Base-by-base conservation (phyloP, 2,329 filamentous ascomycete species). In the Sporothrix euskadiensis region DNA sequence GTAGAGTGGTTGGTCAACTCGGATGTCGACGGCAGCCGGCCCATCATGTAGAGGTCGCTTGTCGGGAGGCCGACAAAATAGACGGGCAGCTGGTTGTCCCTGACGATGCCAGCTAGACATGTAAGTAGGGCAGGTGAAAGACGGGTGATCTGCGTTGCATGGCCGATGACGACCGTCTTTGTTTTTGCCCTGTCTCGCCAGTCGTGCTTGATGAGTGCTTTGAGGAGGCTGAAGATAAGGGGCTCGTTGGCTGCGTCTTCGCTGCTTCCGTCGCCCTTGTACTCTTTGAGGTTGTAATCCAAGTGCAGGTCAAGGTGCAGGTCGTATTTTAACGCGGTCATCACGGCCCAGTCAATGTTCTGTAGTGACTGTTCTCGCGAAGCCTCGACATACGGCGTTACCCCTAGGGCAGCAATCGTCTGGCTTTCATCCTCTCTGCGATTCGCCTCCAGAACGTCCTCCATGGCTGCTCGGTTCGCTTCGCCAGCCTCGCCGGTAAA, bases 1-100 rank as follows among this genome's bases (percentile, higher is more conserved):
- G 82, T 78, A 8, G 71, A 78, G 6, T 3, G 12, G 6, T 14
- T 39, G 4, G 52, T n/a, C 7, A 16, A 54, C 19, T 56, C 57
- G 19, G 54, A 30, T n/a, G 63, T 14, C 0, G 9, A 6, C 26
- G 61, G 2, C 16, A 8, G 69, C 69, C 80, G 85, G 76, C 82
- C 87, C 85, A 92, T 92, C 90, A 93, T 93, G 80, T 89, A 92
- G 3, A 92, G 79, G 81, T 93, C 91, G 57, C 89, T 92, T 0
- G 88, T 92, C 0, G 91, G 91, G 7, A 93, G 81, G 0, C 91
- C 91, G 9, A 93, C 87, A 76, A 93, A 92, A 69, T 86, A 85
- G 6, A 93, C 81, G 0, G 90, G 88, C 3, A 93, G 83, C 5
- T 81, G 74, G 54, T 82, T 78, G 0, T 82, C 79, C 3, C 80